phyloP scores from a whole-genome alignment of 345 rosid genomes.

The Euphorbia pulcherrima region DNA sequence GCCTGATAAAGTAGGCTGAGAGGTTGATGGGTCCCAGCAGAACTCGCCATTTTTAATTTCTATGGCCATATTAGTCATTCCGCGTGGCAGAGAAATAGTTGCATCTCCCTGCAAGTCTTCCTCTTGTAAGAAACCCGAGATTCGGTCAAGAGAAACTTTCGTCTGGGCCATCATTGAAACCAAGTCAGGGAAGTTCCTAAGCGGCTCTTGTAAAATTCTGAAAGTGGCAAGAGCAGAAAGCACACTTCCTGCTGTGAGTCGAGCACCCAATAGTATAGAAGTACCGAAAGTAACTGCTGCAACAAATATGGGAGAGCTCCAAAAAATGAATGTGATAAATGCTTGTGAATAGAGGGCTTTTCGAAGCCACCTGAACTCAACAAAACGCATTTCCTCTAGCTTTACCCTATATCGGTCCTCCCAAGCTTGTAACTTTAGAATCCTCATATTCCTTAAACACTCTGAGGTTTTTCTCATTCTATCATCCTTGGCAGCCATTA shows the following conservation, averaged over 20 bases:
- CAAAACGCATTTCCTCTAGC: slow-evolving; percentile 87
- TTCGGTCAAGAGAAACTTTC: slow-evolving; percentile 95
- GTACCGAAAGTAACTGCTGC: slow-evolving; percentile 91
- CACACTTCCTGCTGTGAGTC: slow-evolving; percentile 96
- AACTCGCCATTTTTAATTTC: slow-evolving; percentile 81
- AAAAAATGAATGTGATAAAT: slow-evolving; percentile 87
- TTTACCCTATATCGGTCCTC: slow-evolving; percentile 77
- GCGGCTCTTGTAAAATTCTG: slow-evolving; percentile 98
- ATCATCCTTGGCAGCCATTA: slow-evolving; percentile 98
- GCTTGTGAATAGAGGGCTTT: slow-evolving; percentile 98
- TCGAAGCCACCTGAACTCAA: slow-evolving; percentile 87
- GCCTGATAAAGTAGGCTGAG: slow-evolving; percentile 68
- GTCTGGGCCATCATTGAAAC: slow-evolving; percentile 99
- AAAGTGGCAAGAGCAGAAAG: slow-evolving; percentile 98
- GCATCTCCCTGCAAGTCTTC: slow-evolving; percentile 98
- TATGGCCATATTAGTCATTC: slow-evolving; percentile 58
- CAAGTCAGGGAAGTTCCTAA: slow-evolving; percentile 95
- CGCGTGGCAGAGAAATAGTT: slow-evolving; percentile 68
- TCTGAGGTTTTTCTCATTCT: slow-evolving; percentile 99
- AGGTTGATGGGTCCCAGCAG: slow-evolving; percentile 74
- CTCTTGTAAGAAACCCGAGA: slow-evolving; percentile 92
- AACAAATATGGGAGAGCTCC: slow-evolving; percentile 99
- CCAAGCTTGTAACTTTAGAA: slow-evolving; percentile 98
- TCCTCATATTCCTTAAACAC: slow-evolving; percentile 96
- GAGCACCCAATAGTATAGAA: slow-evolving; percentile 73